A percentile compares a stretch with the other conserved stretches of the same genome.
These are phyloP conservation scores for Mycena sanguinolenta DNA, from an alignment of 768 basidiomycete genomes.

Conservation along the genomic window DNA sequence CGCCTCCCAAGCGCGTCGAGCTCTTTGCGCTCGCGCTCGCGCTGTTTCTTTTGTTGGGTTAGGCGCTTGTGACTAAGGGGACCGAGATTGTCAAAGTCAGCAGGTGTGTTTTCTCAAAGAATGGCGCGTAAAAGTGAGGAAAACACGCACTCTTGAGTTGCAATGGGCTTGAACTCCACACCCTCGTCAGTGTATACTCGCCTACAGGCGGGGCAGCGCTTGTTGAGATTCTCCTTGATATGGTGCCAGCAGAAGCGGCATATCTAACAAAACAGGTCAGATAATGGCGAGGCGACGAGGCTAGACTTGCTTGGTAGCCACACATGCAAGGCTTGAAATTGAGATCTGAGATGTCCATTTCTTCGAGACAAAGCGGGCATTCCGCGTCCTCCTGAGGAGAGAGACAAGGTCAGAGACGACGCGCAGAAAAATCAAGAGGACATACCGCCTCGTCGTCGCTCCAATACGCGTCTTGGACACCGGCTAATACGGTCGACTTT, in stretches of 20 bases:
- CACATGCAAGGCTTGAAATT: constrained; percentile 99
- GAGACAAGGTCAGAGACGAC: constrained; percentile 31
- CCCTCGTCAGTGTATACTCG: constrained; percentile 92
- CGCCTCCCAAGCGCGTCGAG: constrained; percentile 87
- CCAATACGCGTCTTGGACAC: constrained; percentile 97
- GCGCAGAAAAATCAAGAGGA: constrained; percentile 42
- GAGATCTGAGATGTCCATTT: constrained; percentile 98
- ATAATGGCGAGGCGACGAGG: constrained; percentile 5
- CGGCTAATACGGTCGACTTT: constrained; percentile 88
- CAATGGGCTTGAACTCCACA: constrained; percentile 95
- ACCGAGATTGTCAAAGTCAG: constrained; percentile 17
- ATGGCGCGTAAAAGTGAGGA: constrained; percentile 31
- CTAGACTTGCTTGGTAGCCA: constrained; percentile 86
- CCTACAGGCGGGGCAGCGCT: constrained; percentile 96
- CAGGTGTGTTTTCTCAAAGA: constrained; percentile 32
- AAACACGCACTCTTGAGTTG: constrained; percentile 89
- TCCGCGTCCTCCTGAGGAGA: constrained; percentile 91
- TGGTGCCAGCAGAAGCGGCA: constrained; percentile 99
- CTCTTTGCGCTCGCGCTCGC: constrained; percentile 96
- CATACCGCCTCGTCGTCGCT: constrained; percentile 89
- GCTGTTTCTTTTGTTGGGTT: constrained; percentile 93
- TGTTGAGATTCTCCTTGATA: constrained; percentile 95
- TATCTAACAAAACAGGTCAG: constrained; percentile 69
- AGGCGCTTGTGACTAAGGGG: constrained; percentile 88
- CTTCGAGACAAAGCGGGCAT: constrained; percentile 97